Evolutionary conservation across 371 early-diverging fungal genomes (phyloP).

Genomic region (Mortierella sp.): DNA sequence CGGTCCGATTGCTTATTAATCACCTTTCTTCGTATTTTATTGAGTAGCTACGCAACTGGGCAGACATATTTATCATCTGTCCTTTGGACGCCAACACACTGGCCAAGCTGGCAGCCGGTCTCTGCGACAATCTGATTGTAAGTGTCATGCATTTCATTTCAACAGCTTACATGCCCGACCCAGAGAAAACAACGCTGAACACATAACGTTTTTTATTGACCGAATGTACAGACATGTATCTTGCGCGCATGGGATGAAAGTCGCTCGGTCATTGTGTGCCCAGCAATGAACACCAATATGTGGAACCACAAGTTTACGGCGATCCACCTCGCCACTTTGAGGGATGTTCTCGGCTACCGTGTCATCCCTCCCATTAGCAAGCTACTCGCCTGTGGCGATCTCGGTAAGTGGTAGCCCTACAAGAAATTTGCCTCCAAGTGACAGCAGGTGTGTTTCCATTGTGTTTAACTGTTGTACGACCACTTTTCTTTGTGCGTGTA

Average conservation of each 20-base stretch:
- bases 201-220: too few species aligned
- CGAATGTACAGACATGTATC: constrained; percentile 81
- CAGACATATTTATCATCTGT: constrained; percentile 89
- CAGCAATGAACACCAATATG: constrained; percentile 99
- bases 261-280: constrained; percentile 83
- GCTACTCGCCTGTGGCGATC: constrained; percentile 93
- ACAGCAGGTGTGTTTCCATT: neutral
- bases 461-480: neutral
- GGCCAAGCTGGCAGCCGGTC: constrained; percentile 91
- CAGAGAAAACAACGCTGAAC: too few species aligned
- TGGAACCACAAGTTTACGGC: constrained; percentile 94
- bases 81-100: constrained; percentile 97
- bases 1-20: neutral
- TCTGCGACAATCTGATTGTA: constrained; percentile 95
- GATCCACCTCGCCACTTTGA: constrained; percentile 74
- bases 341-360: constrained; percentile 65
- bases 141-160: neutral
- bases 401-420: constrained; percentile 63
- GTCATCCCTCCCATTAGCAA: constrained; percentile 90
- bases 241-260: constrained; percentile 91
- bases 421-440: neutral
- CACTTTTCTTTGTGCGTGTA: neutral
- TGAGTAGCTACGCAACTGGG: constrained; percentile 92
- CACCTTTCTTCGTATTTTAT: neutral
- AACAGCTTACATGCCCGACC: too few species aligned